Base-by-base conservation (phyloP, 176 grass and related monocot genomes). In the Paspalum vaginatum region DNA sequence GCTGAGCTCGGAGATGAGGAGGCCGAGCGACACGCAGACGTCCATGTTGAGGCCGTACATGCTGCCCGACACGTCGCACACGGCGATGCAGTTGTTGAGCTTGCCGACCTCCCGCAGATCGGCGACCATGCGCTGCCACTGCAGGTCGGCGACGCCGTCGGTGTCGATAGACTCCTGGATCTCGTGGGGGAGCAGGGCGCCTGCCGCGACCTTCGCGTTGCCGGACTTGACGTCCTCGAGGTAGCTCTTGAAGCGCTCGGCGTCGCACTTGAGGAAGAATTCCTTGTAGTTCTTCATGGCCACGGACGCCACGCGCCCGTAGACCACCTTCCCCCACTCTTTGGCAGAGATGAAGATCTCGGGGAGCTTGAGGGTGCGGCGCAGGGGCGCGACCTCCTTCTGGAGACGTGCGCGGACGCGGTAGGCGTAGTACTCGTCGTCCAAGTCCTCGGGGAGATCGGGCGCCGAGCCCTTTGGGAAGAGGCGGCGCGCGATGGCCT, bases 21-120 rank as follows among this genome's bases (percentile, higher is more conserved):
- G 83, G 13, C 94, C 94, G 4, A 97, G 88, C 16, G 94, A 67
- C 7, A 97, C 72, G 81, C 91, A 88, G 2, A 97, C 91, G 56
- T 91, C 81, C 86, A 91, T 85, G 20, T 88, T 88, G 0, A 41
- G 47, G 18, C 88, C 93, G 0, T 0, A 0, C 93, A 97, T 97
- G 81, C 90, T 97, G 26, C 86, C 90, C 5, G 88, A 97, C 49
- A 97, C 89, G 74, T 97, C 94, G 53, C 94, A 97, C 0, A 97
- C 87, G 9, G 87, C 85, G 45, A 97, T 83, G 77, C 81, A 91
- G 40, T 97, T 90, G 53, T 74, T 78, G 45, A 97, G 91, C 54
- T 79, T 84, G 1, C 88, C 88, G 2, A 54, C 42, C 6, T 11
- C 67, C 8, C 68, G 39, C 2, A 97, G 66, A 22, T 97, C 93